phyloP scores from a whole-genome alignment of 768 basidiomycete species.

The Leccinum ochraceum region DNA sequence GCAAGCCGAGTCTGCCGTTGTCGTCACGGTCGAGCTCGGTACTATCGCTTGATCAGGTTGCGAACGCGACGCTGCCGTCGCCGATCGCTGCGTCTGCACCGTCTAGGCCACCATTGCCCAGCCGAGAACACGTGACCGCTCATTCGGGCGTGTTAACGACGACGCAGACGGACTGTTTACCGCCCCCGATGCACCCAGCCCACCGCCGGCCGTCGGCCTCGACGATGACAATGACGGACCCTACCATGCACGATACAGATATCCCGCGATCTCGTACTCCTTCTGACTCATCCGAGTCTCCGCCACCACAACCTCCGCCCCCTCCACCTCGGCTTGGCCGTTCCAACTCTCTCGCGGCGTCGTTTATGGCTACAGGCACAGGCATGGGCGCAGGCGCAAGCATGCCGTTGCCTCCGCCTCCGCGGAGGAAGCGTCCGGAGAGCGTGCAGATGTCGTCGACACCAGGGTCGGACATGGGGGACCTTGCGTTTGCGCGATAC shows the following conservation, averaged over 20 bases:
- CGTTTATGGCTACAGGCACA: not conserved
- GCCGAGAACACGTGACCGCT: constrained; percentile 17
- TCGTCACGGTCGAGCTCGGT: constrained; percentile 35
- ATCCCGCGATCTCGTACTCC: constrained; percentile 12
- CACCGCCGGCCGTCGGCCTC: constrained; percentile 42
- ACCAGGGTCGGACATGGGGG: constrained; percentile 13
- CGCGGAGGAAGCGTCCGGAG: constrained; percentile 57
- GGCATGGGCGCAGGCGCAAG: constrained; percentile 7
- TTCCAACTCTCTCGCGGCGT: constrained; percentile 50
- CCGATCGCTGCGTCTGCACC: constrained; percentile 2
- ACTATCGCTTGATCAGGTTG: constrained; percentile 44
- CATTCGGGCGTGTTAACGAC: constrained; percentile 4
- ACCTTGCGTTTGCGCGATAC: constrained; percentile 15
- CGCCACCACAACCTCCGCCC: constrained; percentile 2
- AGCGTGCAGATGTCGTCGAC: constrained; percentile 52
- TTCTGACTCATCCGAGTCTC: constrained; percentile 5
- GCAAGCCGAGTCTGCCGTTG: constrained; percentile 34
- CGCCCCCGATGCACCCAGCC: constrained; percentile 56
- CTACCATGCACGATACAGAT: constrained; percentile 25
- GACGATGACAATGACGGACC: constrained; percentile 13
- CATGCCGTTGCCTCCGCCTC: constrained; percentile 43
- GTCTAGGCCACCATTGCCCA: constrained; percentile 28
- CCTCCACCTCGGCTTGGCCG: constrained; percentile 45
- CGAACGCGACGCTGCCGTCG: constrained; percentile 35
- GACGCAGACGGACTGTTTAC: constrained; percentile 10